phyloP scores from a whole-genome alignment of 257 asterid genomes.

The Handroanthus guayacan region DNA sequence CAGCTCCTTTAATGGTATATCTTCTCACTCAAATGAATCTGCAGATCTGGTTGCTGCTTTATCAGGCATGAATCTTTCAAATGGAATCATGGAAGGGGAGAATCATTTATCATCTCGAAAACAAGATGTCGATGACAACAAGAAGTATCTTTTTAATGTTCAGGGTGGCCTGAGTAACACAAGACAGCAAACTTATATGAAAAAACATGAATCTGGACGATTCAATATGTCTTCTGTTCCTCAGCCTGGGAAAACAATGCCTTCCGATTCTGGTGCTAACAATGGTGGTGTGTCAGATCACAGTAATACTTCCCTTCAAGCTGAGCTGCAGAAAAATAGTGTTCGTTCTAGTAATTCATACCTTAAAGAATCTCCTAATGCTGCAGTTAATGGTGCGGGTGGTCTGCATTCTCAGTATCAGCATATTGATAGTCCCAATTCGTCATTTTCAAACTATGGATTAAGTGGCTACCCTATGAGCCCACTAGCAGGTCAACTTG shows the following conservation, averaged over 20 bases:
- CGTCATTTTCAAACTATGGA: conserved; percentile 64
- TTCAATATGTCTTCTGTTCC: conserved; percentile 47
- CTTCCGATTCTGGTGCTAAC: conserved; percentile 46
- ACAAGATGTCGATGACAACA: conserved; percentile 53
- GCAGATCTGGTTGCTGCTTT: conserved; percentile 80
- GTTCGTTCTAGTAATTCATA: conserved; percentile 55
- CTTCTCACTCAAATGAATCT: conserved; percentile 63
- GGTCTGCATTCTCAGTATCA: conserved; percentile 67
- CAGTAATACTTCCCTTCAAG: conserved; percentile 48
- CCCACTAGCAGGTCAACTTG: conserved; percentile 73
- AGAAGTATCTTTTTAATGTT: conserved; percentile 58
- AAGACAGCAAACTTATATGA: conserved; percentile 62
- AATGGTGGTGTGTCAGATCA: conserved; percentile 48
- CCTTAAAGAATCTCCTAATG: conserved; percentile 63
- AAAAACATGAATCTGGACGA: conserved; percentile 50
- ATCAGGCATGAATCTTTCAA: conserved; percentile 82
- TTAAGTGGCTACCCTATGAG: conserved; percentile 71
- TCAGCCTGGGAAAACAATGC: conserved; percentile 39
- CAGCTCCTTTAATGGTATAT: conserved; percentile 59
- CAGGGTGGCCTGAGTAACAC: conserved; percentile 63
- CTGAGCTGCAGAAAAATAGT: conserved; percentile 60
- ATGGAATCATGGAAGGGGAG: conserved; percentile 61
- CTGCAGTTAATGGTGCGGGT: conserved; percentile 58
- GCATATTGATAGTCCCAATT: conserved; percentile 78
- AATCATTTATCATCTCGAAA: conserved; percentile 50